Base-by-base conservation (phyloP, 768 basidiomycete genomes). In the Podaxis mareebaensis region DNA sequence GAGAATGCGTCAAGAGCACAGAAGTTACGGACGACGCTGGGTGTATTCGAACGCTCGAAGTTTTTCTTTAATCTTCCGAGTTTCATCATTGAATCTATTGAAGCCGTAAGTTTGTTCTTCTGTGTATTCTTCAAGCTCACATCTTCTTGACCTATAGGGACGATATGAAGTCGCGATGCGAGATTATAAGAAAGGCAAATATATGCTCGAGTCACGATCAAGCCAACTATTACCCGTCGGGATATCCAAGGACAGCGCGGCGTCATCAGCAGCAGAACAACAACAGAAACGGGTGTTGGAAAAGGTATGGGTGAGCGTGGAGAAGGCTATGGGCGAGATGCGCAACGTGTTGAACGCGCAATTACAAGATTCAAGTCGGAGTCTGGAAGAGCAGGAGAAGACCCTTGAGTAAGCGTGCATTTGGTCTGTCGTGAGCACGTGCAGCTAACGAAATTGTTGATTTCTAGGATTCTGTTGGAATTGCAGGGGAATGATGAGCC, bases 51-150 rank as follows among this genome's bases (percentile, higher is more conserved):
- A 68, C 85, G 95, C 48, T 96, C 93, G 56, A 96, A 96, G 70
- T 99, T 98, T 83, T 93, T 99, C 75, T 99, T 99, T 83, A 98
- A 96, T 70, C 83, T 99, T n/a, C 96, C 97, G 0, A 90, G 91
- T 33, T 89, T 90, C 52, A 85, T 99, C 24, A 83, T 92, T 24
- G 96, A 96, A 71, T 90, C 85, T 17, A 91, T 99, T 58, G 91
- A 96, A 73, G 90, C 90, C 62, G 95, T 96, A 71, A 68, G 88
- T 77, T 33, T 26, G n/a, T 36, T 5, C 46, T 38, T 51, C 59
- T 62, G 24, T 4, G 24, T 10, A 49, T 39, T 11, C 0, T 33
- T 52, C 49, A 17, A 12, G 39, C 54, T 54, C 28, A 67, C 22
- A 42, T 42, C 24, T 46, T 42, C n/a, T 53, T 33, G 33, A 33